A percentile compares a stretch with the other conserved stretches of the same genome.
Conservation (phyloP, 352 stramenopile genomes). For the Albugo laibachii region DNA sequence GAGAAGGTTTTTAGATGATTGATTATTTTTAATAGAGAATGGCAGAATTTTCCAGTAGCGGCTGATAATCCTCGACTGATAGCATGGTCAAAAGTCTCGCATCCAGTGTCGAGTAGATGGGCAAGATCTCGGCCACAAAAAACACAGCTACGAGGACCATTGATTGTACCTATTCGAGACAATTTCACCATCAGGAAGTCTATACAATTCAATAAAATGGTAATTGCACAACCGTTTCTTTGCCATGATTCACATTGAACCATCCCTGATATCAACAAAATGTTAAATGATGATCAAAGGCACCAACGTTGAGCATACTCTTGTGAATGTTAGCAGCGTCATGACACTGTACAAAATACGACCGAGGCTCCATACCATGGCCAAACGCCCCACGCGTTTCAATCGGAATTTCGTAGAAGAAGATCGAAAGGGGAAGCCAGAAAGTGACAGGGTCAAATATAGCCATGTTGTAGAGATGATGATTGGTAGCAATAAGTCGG, state of each 20-base stretch:
- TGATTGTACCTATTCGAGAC: constrained; percentile 27
- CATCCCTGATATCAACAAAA: constrained; percentile 23
- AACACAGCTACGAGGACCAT: constrained; percentile 73
- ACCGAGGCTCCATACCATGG: constrained; percentile 67
- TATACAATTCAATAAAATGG: not conserved
- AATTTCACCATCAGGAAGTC: not conserved
- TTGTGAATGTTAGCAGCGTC: constrained; percentile 71
- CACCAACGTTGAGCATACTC: constrained; percentile 14
- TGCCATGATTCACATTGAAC: constrained; percentile 61
- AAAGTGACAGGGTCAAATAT: constrained; percentile 76
- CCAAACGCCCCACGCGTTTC: constrained; percentile 29
- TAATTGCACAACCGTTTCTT: constrained; percentile 22
- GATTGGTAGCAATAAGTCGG: constrained; percentile 73
- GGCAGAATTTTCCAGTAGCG: constrained; percentile 7
- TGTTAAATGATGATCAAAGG: not conserved
- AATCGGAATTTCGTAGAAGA: constrained; percentile 30
- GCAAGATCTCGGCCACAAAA: constrained; percentile 49
- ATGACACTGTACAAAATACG: constrained; percentile 79
- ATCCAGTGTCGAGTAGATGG: constrained; percentile 64
- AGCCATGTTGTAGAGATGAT: constrained; percentile 81
- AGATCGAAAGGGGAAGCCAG: constrained; percentile 74
- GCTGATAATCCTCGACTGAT: constrained; percentile 63
- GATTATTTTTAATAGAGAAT: too few species aligned
- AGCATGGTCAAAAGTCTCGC: constrained; percentile 52
- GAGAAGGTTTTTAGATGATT: too few species aligned